These are phyloP conservation scores for Nyctanthes arbortristis DNA, from an alignment of 257 asterid genomes.

Conservation along the genomic window DNA sequence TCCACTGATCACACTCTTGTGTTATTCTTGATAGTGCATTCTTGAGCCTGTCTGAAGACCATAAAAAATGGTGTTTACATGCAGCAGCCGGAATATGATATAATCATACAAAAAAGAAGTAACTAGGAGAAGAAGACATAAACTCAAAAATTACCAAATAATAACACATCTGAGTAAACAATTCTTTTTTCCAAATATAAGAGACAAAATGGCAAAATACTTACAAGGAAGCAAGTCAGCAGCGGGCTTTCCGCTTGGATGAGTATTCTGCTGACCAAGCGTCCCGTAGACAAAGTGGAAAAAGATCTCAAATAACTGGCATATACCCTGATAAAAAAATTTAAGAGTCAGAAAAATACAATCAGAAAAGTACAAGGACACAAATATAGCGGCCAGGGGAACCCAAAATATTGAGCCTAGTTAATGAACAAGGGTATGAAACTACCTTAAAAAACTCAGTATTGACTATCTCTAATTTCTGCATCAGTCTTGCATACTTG, in stretches of 20 bases:
- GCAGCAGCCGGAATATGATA: constrained; percentile 24
- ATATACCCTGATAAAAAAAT: constrained; percentile 68
- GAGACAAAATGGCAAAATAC: constrained; percentile 32
- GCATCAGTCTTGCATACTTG: constrained; percentile 97
- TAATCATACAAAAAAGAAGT: not conserved
- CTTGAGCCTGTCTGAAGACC: constrained; percentile 78
- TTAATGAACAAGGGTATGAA: constrained; percentile 22
- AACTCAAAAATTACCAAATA: not conserved
- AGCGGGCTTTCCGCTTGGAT: constrained; percentile 61
- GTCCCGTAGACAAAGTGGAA: constrained; percentile 80
- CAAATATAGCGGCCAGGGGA: not conserved
- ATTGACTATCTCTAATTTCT: constrained; percentile 87
- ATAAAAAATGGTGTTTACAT: constrained; percentile 30
- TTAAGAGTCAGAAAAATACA: not conserved
- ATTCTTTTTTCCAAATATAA: constrained; percentile 4
- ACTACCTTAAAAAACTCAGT: constrained; percentile 89
- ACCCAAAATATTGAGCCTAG: constrained; percentile 7
- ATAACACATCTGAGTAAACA: not conserved
- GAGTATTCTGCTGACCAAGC: constrained; percentile 60
- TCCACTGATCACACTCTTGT: constrained; percentile 94
- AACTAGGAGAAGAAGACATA: not conserved
- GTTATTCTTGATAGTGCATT: constrained; percentile 77
- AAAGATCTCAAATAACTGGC: constrained; percentile 91
- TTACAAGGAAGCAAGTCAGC: constrained; percentile 65
- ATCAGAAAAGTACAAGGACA: not conserved